These are phyloP conservation scores for Xanthoparmelia taractica DNA, from an alignment of 495 filamentous ascomycete genomes.

Conservation along the genomic window DNA sequence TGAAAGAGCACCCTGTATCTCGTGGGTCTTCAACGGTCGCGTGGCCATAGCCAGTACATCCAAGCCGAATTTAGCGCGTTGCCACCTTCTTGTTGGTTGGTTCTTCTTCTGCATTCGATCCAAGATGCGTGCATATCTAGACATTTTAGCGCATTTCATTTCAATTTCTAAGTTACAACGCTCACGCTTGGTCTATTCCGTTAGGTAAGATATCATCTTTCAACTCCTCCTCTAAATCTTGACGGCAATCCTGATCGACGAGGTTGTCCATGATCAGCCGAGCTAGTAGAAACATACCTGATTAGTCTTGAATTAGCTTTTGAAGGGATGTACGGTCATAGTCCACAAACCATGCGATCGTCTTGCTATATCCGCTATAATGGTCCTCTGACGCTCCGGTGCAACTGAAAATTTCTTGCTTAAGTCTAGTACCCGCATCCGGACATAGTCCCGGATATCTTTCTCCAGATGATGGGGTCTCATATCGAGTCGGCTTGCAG, in stretches of 20 bases:
- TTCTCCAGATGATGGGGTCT: slow-evolving; percentile 7
- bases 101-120: slow-evolving; percentile 19
- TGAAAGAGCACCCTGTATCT: slow-evolving; percentile 27
- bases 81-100: slow-evolving; percentile 1
- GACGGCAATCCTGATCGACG: slow-evolving; percentile 9
- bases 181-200: slow-evolving; percentile 18
- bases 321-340: neutral
- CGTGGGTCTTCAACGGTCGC: slow-evolving; percentile 20
- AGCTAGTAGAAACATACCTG: slow-evolving; percentile 30
- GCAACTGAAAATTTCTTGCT: slow-evolving; percentile 14
- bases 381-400: slow-evolving; percentile 6
- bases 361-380: slow-evolving; percentile 17
- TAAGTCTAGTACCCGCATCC: slow-evolving; percentile 10
- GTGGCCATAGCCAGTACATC: slow-evolving; percentile 11
- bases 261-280: slow-evolving; percentile 27
- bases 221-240: slow-evolving; percentile 15
- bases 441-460: slow-evolving; percentile 20
- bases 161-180: neutral
- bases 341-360: slow-evolving; percentile 21
- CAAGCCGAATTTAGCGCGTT: slow-evolving; percentile 18
- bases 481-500: slow-evolving; percentile 2
- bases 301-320: neutral
- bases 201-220: slow-evolving; percentile 10
- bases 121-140: slow-evolving; percentile 28
- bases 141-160: neutral